Percentiles rank a stretch among this genome's conserved stretches.
phyloP scores from a whole-genome alignment of 2,329 filamentous ascomycete species.

The Neospermospora avenae region DNA sequence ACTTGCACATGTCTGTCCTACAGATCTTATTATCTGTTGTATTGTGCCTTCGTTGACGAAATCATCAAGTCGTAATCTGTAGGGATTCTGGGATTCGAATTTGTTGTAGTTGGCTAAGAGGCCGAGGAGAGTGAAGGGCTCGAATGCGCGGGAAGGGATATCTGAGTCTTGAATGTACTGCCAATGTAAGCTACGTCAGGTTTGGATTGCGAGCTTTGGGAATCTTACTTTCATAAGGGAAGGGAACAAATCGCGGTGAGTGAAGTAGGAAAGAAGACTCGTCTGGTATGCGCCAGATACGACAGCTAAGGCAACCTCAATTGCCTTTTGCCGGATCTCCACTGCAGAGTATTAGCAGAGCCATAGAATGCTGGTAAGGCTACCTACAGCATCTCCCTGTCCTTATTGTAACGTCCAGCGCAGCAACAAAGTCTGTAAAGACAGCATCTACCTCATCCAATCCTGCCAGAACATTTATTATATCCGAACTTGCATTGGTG shows the following conservation, averaged over 20 bases:
- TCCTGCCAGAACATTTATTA: conserved; percentile 85
- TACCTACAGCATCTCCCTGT: conserved; percentile 66
- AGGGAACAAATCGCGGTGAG: conserved; percentile 90
- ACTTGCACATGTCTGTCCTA: conserved; percentile 67
- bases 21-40: conserved; percentile 71
- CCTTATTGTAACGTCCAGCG: conserved; percentile 78
- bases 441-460: conserved; percentile 83
- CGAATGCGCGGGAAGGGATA: conserved; percentile 57
- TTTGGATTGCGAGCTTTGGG: not conserved
- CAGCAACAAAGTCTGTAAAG: conserved; percentile 83
- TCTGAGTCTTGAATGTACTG: conserved; percentile 81
- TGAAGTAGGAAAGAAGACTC: conserved; percentile 89
- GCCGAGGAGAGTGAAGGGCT: conserved; percentile 79
- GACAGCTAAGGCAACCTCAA: conserved; percentile 77
- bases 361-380: not conserved
- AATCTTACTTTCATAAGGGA: conserved; percentile 80
- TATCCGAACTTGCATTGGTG: conserved; percentile 90
- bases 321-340: conserved; percentile 72
- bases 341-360: conserved; percentile 47
- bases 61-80: conserved; percentile 85
- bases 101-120: conserved; percentile 98
- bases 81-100: conserved; percentile 97
- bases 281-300: conserved; percentile 95
- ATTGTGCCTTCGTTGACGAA: conserved; percentile 93
- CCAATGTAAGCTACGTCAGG: conserved; percentile 9